Conservation (phyloP, 352 stramenopile genomes). For the Pythium monospermum region DNA sequence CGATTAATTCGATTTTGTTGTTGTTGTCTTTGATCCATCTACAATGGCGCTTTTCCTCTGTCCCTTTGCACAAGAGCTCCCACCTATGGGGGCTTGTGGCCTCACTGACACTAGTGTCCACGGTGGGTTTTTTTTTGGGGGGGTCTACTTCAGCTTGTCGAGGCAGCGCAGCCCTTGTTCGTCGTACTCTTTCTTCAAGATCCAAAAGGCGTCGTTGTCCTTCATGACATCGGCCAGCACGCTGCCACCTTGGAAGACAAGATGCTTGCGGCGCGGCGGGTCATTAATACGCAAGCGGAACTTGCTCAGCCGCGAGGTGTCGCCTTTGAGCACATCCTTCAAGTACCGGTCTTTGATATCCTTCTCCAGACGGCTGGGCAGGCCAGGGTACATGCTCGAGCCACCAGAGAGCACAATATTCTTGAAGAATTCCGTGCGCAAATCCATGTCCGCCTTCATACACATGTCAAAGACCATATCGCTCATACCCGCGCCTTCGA, state of each 20-base stretch:
- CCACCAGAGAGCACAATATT: conserved; percentile 95
- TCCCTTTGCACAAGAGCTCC: no score
- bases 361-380: conserved; percentile 91
- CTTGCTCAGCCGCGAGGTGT: conserved; percentile 88
- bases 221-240: conserved; percentile 94
- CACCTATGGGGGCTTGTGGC: no score
- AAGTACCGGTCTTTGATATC: conserved; percentile 86
- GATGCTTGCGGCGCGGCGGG: conserved; percentile 93
- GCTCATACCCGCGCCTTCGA: conserved; percentile 93
- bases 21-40: background rate
- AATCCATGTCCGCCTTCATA: conserved; percentile 94
- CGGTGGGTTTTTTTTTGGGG: no score
- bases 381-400: conserved; percentile 95
- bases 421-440: conserved; percentile 95
- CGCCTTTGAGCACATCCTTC: conserved; percentile 82
- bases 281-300: conserved; percentile 95
- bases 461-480: conserved; percentile 99
- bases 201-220: conserved; percentile 93
- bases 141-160: conserved; percentile 58
- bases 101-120: no score
- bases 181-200: conserved; percentile 92
- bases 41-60: background rate
- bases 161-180: conserved; percentile 89
- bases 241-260: conserved; percentile 93
- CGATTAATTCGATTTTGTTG: background rate